Conservation (phyloP, 2,329 filamentous ascomycete genomes). For the Pseudopyrenochaeta lycopersici region DNA sequence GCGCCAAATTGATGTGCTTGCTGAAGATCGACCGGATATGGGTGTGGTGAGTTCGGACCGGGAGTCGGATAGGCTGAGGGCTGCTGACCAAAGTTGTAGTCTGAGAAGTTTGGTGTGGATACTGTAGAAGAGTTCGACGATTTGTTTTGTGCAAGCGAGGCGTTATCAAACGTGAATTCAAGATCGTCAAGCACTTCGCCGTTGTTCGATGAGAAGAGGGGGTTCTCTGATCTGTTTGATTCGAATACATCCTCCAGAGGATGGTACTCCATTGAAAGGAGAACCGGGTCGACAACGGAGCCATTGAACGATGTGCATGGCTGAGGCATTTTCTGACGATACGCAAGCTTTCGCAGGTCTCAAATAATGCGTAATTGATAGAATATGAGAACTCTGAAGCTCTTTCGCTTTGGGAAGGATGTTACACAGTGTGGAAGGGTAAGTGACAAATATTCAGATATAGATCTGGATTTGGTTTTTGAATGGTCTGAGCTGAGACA, state of each 20-base stretch:
- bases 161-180: slow-evolving; percentile 7
- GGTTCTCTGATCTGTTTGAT: neutral
- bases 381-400: neutral
- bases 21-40: slow-evolving; percentile 26
- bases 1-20: slow-evolving; percentile 6
- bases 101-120: slow-evolving; percentile 20
- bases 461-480: slow-evolving; percentile 22
- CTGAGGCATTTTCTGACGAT: slow-evolving; percentile 30
- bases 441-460: slow-evolving; percentile 28
- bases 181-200: slow-evolving; percentile 15
- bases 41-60: slow-evolving; percentile 16
- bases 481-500: slow-evolving; percentile 35
- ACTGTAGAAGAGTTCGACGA: slow-evolving; percentile 10
- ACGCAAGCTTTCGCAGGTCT: neutral
- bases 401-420: slow-evolving; percentile 8
- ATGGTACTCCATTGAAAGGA: slow-evolving; percentile 4
- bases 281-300: slow-evolving; percentile 3
- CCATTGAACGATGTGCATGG: slow-evolving; percentile 9
- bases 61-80: slow-evolving; percentile 19
- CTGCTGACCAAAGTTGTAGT: slow-evolving; percentile 17
- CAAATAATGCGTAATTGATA: slow-evolving; percentile 8
- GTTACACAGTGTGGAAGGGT: slow-evolving; percentile 30
- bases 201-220: slow-evolving; percentile 9
- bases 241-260: slow-evolving; percentile 21
- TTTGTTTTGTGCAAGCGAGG: neutral